A percentile compares a stretch with the other conserved stretches of the same genome.
phyloP scores from a whole-genome alignment of 768 basidiomycete genomes.

The Tremella fuciformis region DNA sequence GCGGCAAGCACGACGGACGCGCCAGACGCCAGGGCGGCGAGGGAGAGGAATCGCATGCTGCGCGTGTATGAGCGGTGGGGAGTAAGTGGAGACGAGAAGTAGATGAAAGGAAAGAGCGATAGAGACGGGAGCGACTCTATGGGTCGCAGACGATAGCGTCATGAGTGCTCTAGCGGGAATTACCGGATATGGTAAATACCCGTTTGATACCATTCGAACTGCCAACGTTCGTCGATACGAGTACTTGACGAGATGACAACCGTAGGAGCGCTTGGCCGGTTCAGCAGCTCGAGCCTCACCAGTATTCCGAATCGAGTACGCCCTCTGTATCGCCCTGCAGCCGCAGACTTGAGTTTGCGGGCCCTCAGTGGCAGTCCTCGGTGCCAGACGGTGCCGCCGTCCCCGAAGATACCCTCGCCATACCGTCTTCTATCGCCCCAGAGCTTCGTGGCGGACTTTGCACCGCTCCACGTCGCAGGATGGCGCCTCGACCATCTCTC shows the following conservation, averaged over 20 bases:
- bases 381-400: background rate
- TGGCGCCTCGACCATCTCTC: constrained; percentile 33
- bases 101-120: background rate
- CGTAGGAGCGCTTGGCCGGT: background rate
- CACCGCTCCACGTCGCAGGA: constrained; percentile 37
- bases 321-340: background rate
- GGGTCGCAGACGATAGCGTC: background rate
- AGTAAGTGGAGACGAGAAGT: background rate
- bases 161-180: background rate
- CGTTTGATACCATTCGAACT: background rate
- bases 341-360: background rate
- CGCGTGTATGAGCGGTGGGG: background rate
- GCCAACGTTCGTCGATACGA: background rate
- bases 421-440: constrained; percentile 33
- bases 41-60: background rate
- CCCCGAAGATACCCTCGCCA: constrained; percentile 23
- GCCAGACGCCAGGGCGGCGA: background rate
- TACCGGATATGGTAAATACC: constrained; percentile 4
- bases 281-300: background rate
- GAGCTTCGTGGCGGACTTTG: constrained; percentile 31
- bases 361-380: background rate
- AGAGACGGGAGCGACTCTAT: background rate
- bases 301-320: background rate
- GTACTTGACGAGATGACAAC: background rate
- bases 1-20: constrained; percentile 2